A percentile compares a stretch with the other conserved stretches of the same genome.
These are phyloP conservation scores for Pseudoscleropodium purum DNA, from an alignment of 225 moss, liverwort and hornwort genomes.

Conservation along the genomic window DNA sequence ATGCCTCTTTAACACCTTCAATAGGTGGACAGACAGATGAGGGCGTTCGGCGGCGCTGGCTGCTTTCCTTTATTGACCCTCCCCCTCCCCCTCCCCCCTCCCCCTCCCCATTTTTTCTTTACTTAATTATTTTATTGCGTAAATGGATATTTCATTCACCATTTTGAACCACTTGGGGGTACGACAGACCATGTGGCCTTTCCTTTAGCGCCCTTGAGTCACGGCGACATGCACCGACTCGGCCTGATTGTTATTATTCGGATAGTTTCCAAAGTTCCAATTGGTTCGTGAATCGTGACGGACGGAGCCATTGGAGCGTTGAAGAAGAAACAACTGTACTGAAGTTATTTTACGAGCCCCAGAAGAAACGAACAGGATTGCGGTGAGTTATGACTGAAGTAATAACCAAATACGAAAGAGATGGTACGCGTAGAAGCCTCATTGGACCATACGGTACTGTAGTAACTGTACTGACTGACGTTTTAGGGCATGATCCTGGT, in stretches of 20 bases:
- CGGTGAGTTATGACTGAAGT: too few relatives aligned
- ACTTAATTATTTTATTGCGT: neutral
- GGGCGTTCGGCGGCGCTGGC: neutral
- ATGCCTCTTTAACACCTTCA: neutral
- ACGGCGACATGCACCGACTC: neutral
- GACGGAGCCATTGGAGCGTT: neutral
- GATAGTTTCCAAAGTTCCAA: neutral
- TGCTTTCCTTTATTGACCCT: neutral
- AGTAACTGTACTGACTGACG: neutral
- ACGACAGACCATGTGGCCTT: neutral
- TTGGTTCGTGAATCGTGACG: neutral
- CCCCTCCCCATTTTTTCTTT: neutral
- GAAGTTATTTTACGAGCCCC: neutral
- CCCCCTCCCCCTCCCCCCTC: neutral
- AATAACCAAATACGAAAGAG: neutral
- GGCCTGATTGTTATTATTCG: neutral
- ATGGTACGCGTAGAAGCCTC: neutral
- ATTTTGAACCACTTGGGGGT: neutral
- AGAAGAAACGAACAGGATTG: neutral
- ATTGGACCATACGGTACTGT: neutral
- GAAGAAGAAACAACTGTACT: neutral
- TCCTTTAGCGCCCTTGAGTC: neutral
- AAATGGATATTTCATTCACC: neutral
- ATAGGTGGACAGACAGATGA: neutral
- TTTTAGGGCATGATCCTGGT: constrained; percentile 9